Conservation (phyloP, 805 yeast species). For the Myxozyma udenii region DNA sequence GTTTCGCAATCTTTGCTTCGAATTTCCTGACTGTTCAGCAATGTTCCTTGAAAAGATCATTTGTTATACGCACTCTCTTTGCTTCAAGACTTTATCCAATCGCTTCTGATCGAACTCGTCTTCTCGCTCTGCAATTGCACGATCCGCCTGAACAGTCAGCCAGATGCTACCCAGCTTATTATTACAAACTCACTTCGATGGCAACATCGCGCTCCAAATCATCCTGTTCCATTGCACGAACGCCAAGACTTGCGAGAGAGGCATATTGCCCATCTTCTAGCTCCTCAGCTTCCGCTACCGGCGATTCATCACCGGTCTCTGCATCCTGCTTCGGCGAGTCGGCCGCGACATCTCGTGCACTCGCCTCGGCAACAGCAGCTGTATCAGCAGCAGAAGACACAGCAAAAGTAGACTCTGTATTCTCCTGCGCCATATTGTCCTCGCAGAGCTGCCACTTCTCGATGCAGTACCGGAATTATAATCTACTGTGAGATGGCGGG, state of each 20-base stretch:
- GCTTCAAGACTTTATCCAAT: constrained; percentile 60
- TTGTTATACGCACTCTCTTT: constrained; percentile 34
- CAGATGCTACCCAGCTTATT: neutral
- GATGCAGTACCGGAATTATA: too few species aligned
- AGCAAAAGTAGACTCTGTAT: too few species aligned
- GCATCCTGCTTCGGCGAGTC: too few species aligned
- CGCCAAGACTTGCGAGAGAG: constrained; percentile 45
- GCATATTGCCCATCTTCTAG: too few species aligned
- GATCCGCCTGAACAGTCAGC: constrained; percentile 51
- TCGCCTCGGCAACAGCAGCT: neutral
- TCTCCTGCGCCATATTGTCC: too few species aligned
- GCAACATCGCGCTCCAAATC: constrained; percentile 74
- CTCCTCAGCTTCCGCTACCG: neutral
- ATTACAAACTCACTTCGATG: constrained; percentile 32
- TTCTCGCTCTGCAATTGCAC: constrained; percentile 58
- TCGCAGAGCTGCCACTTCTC: too few species aligned
- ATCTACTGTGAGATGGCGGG: too few species aligned
- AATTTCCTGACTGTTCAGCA: constrained; percentile 37
- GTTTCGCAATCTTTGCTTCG: constrained; percentile 44
- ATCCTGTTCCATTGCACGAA: constrained; percentile 71
- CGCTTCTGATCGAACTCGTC: constrained; percentile 72
- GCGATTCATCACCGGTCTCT: too few species aligned
- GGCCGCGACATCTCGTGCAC: neutral
- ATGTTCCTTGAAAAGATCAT: neutral
- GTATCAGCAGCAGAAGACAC: neutral